phyloP scores from a whole-genome alignment of 2,329 filamentous ascomycete genomes.

The Emmonsiellopsis sp. region DNA sequence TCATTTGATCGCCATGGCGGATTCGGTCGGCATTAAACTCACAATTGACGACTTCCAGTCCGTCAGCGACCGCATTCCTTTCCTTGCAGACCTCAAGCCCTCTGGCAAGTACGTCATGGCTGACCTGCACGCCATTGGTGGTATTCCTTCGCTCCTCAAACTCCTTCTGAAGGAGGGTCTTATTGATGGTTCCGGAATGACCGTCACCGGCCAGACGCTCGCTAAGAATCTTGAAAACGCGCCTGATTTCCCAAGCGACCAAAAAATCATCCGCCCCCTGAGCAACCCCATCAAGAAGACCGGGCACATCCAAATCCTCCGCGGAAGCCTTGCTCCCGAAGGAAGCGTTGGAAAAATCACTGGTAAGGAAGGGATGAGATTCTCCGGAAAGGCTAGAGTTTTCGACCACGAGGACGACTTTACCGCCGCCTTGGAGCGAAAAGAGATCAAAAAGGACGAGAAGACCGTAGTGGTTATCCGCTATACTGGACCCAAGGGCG shows the following conservation, averaged over 20 bases:
- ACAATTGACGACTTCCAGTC: conserved; percentile 80
- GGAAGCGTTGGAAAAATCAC: conserved; percentile 69
- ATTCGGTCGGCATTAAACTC: conserved; percentile 70
- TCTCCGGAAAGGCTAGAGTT: conserved; percentile 60
- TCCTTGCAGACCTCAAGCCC: conserved; percentile 75
- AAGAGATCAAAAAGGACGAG: conserved; percentile 64
- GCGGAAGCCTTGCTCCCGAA: conserved; percentile 59
- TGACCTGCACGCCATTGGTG: conserved; percentile 48
- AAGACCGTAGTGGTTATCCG: conserved; percentile 70
- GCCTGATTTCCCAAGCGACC: conserved; percentile 57
- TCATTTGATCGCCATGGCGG: conserved; percentile 75
- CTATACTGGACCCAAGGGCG: conserved; percentile 65
- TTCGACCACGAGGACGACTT: conserved; percentile 64
- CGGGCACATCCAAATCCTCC: conserved; percentile 65
- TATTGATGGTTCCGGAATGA: conserved; percentile 52
- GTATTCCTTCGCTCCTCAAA: conserved; percentile 50
- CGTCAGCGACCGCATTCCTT: conserved; percentile 68
- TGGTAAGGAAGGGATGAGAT: conserved; percentile 61
- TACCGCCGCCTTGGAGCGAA: conserved; percentile 56
- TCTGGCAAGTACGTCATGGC: conserved; percentile 58
- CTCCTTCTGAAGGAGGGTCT: conserved; percentile 50
- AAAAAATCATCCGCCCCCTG: conserved; percentile 61
- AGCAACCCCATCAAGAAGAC: conserved; percentile 62
- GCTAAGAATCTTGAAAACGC: conserved; percentile 51
- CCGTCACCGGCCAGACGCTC: conserved; percentile 51